Evolutionary conservation across 1,284 basidiomycete species (phyloP), one percentile per base, ranked within the genome.

Genomic region (Fomes fomentarius): DNA sequence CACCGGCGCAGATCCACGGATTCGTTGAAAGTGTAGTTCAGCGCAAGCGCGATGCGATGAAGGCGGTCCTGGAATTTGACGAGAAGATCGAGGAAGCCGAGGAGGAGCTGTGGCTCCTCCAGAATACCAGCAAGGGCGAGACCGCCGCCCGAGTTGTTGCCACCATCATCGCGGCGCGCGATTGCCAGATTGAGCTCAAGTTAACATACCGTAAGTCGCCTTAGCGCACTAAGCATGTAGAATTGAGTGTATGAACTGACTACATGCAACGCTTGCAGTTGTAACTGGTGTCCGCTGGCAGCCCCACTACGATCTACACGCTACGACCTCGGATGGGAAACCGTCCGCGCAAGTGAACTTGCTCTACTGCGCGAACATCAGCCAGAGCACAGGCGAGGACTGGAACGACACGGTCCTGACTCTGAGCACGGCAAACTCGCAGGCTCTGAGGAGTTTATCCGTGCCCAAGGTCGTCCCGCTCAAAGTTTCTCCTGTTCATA

Each of bases 331-430:
- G 19, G 73, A 73, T 17, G 76, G 77, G 0, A 73, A 76, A 52
- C 75, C 79, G 4, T 72, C 76, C 0, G 61, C 73, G 4, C 67
- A 73, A 0, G 76, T 84, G 19, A 61, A 75, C 1, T 72, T 87
- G 1, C 76, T 82, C 59, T 85, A 84, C 60, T 78, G 80, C 21
- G 83, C 84, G 0, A 72, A 72, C 34, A 74, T 87, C 52, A 69
- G 66, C 1, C 84, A 87, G 61, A 69, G 64, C 55, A 84, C 84
- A 0, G 84, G 84, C 9, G 85, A 87, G 63, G 80, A 84, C 57
- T 87, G 84, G 84, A 73, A 61, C n/a, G 71, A 58, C n/a, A 30
- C 40, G 15, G 22, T 33, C 4, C 38, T 58, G 33, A 58, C 52
- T 2, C 41, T 58, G 5, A 54, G 56, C 41, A 58, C 52, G 1